These are phyloP conservation scores for Hypoxylon cercidicola DNA, from an alignment of 495 filamentous ascomycete species.

Conservation along the genomic window DNA sequence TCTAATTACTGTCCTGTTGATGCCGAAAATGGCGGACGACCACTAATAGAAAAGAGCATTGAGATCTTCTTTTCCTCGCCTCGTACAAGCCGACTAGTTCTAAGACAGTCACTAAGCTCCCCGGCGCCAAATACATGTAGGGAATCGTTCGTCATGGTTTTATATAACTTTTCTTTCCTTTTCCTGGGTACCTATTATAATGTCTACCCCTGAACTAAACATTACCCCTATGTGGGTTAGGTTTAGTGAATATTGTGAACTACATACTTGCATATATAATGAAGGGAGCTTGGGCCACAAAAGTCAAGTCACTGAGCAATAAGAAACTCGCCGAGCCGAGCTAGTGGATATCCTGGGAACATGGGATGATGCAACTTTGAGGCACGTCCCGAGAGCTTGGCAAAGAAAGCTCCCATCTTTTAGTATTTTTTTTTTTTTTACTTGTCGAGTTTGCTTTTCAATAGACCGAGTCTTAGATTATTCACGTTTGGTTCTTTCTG, in stretches of 20 bases:
- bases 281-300: slow-evolving; percentile 22
- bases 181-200: no score
- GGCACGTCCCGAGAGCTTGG: slow-evolving; percentile 20
- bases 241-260: neutral
- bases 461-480: slow-evolving; percentile 5
- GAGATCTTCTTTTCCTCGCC: no score
- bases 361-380: slow-evolving; percentile 15
- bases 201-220: neutral
- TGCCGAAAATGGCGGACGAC: no score
- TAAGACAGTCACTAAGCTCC: no score
- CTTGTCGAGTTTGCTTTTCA: neutral
- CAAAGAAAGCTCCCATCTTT: slow-evolving; percentile 5
- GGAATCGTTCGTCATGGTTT: no score
- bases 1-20: no score
- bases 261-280: neutral
- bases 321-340: neutral
- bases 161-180: no score
- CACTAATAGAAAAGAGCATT: no score
- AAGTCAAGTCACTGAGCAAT: neutral
- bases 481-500: neutral
- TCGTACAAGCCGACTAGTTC: no score
- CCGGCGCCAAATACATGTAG: no score
- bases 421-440: slow-evolving; percentile 5
- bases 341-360: slow-evolving; percentile 17
- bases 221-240: neutral